Evolutionary conservation across 1,284 basidiomycete species (phyloP).

Genomic region (Ustilago esculenta): DNA sequence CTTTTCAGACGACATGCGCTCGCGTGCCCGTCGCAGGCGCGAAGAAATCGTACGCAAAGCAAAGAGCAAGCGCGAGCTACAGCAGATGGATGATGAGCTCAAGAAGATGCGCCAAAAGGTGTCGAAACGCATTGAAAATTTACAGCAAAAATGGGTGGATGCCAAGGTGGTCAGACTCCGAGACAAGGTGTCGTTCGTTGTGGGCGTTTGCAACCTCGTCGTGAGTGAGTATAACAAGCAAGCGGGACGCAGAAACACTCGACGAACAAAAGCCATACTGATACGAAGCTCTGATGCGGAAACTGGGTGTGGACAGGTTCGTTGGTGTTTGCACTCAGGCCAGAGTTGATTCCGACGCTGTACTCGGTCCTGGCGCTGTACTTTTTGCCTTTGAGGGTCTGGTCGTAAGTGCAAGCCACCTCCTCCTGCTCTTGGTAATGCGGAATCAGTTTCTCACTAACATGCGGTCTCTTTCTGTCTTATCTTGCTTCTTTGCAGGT

Average conservation of each 20-base stretch:
- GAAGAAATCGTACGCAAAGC: constrained; percentile 77
- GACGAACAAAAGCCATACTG: no score
- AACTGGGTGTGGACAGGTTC: constrained; percentile 69
- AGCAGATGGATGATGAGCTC: constrained; percentile 83
- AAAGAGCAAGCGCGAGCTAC: constrained; percentile 69
- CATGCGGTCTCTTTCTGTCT: no score
- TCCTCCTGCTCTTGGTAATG: no score
- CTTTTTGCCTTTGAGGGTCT: constrained; percentile 82
- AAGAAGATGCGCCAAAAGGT: constrained; percentile 81
- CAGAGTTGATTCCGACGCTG: constrained; percentile 77
- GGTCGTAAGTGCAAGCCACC: constrained; percentile 66
- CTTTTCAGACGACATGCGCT: constrained; percentile 81
- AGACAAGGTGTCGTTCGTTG: constrained; percentile 78
- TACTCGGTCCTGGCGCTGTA: constrained; percentile 80
- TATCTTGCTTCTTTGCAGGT: no score
- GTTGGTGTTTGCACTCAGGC: constrained; percentile 81
- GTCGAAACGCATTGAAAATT: constrained; percentile 76
- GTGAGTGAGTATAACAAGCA: constrained; percentile 16
- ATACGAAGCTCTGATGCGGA: no score
- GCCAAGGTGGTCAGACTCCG: constrained; percentile 81
- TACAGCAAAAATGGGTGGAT: constrained; percentile 82
- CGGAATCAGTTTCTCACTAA: no score
- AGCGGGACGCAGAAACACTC: no score
- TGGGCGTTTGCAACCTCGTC: constrained; percentile 75
- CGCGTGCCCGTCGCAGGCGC: constrained; percentile 71